Evolutionary conservation across 768 basidiomycete species (phyloP), one percentile per base, ranked within the genome.

Genomic region (Epithele typhae): DNA sequence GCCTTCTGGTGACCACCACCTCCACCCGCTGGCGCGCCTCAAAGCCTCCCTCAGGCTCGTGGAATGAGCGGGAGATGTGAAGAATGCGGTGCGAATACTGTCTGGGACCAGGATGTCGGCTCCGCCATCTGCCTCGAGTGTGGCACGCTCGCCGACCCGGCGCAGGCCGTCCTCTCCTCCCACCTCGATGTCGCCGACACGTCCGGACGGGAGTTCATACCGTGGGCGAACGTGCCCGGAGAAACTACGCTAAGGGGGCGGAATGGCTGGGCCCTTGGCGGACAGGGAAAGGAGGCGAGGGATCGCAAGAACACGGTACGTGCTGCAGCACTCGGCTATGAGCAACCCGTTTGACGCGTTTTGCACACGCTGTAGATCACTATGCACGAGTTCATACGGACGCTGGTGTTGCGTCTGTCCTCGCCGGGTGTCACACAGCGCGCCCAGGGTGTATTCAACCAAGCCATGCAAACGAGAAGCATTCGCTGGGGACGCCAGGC

Each of bases 401-500:
- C 78, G 36, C 67, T 89, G 30, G 72, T 82, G 46, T 65, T 70
- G 40, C 79, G 77, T 55, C 68, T 89, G 23, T 75, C 75, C 56
- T 74, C 72, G 49, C 64, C 81, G 55, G 82, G 81, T 60, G 68
- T 81, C 57, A 72, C 81, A 51, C 72, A 77, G 54, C 85, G 88
- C 53, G 83, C 84, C 11, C 75, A 74, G 48, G 71, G 72, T 45
- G 64, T 92, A 22, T 91, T 91, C 65, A 76, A 77, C 65, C 79
- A 83, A 54, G 78, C 78, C 21, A 87, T 82, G 77, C 50, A 65
- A 19, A 70, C 69, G 25, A 77, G 76, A 12, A 43, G 69, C 9
- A 83, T 79, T 59, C 77, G 77, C 30, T 92, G 88, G 88, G 89
- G 90, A 30, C 73, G 78, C 42, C 81, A 75, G 52, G 82, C 88